Base-by-base conservation (phyloP, 2,329 filamentous ascomycete genomes). In the Colletotrichum tanaceti region DNA sequence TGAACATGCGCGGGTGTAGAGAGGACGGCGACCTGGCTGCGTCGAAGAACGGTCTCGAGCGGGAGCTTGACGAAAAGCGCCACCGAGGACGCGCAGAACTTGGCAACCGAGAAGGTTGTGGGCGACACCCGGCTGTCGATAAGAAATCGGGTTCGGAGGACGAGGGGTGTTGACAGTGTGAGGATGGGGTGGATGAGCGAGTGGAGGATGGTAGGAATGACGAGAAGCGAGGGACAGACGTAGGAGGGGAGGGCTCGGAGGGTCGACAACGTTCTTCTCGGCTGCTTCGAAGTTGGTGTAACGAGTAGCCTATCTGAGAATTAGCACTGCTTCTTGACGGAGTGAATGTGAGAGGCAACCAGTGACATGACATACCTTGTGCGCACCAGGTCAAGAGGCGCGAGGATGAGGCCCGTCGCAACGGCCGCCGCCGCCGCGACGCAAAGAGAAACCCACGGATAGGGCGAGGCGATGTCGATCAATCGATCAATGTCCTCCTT, bases 51-150 rank as follows among this genome's bases (percentile, higher is more conserved):
- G 0, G 95, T 98, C 80, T 99, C 96, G 5, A 98, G 84, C 0
- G 96, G 96, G 14, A 98, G 88, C 75, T 95, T 94, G 72, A 97
- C 80, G 74, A 96, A 92, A 39, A 98, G 87, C 57, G 97, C 94
- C 2, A 89, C 85, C 0, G 90, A 90, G 2, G 93, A 94, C 16
- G 93, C 89, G 72, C 93, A 84, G 80, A 98, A 97, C 61, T 93
- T 93, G 75, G 90, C 89, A 53, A 97, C 77, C 22, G 91, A 93
- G 83, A 97, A 98, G 16, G 92, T 87, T 50, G 90, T 89, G 0
- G 96, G 94, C 6, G 93, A 93, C 38, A 91, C 82, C 64, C 96
- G 87, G 28, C 92, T 92, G 77, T 97, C 93, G 74, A 98, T 90
- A 71, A 90, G 86, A 72, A 98, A 88, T 70, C 92, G 91, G n/a